Evolutionary conservation across 2,329 filamentous ascomycete genomes (phyloP).

Genomic region (Penicillium sp.): DNA sequence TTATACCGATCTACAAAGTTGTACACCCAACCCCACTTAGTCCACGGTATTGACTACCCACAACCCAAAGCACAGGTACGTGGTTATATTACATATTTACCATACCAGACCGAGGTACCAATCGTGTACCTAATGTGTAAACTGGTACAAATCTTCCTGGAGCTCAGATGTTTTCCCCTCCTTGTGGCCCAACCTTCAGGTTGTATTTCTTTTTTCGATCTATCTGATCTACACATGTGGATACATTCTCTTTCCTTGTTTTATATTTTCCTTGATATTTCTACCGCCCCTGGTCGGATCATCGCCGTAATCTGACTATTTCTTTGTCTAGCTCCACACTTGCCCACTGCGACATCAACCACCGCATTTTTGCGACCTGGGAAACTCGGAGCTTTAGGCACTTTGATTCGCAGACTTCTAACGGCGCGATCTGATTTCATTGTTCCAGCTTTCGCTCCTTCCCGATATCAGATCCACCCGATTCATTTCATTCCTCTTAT

Average conservation of each 20-base stretch:
- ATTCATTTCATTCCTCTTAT: background rate
- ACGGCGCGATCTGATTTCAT: conserved; percentile 15
- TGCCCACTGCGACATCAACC: conserved; percentile 7
- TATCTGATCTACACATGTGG: conserved; percentile 17
- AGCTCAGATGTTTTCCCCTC: conserved; percentile 9
- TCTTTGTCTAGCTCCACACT: conserved; percentile 22
- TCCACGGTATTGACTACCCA: background rate
- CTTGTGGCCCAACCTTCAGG: conserved; percentile 11
- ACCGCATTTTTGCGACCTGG: conserved; percentile 18
- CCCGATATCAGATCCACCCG: background rate
- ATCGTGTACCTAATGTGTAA: background rate
- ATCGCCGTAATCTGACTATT: conserved; percentile 17
- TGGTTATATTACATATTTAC: background rate
- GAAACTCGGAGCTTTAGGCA: conserved; percentile 4
- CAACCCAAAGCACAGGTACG: background rate
- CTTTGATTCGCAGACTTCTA: conserved; percentile 3
- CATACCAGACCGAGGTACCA: background rate
- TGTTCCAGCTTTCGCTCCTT: background rate
- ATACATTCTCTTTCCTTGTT: background rate
- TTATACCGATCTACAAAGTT: too few species aligned
- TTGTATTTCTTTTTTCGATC: conserved; percentile 18
- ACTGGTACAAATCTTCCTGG: background rate
- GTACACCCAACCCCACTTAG: background rate
- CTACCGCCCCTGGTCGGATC: conserved; percentile 13
- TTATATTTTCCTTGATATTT: conserved; percentile 4